Evolutionary conservation across 2,329 filamentous ascomycete genomes (phyloP), one percentile per base, ranked within the genome.

Genomic region (Aphanocladium album): DNA sequence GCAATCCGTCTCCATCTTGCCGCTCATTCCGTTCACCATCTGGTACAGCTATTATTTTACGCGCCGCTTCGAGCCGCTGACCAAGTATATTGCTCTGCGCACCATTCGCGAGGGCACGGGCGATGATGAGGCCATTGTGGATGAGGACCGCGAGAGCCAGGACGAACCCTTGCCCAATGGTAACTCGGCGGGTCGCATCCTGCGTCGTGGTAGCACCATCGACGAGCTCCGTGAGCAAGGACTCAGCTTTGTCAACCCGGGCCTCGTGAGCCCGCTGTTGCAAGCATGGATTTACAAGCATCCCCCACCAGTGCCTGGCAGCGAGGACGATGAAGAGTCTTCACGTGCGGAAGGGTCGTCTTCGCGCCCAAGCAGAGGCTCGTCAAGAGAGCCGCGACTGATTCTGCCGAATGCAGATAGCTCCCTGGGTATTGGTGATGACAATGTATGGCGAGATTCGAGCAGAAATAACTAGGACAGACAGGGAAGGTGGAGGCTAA

Each of bases 41-140:
- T 98, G 93, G 93, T 96, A 96, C 71, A 89, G 85, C 64, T 90
- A 90, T 73, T 89, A 91, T 66, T 98, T 91, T 71, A 82, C 84
- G 47, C 82, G 83, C 49, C 89, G 89, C 1, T 99, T 95, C 68
- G 89, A 91, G 68, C 93, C 95, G 0, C 77, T 99, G 62, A 96
- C 93, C 73, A 89, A 87, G 67, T 97, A 95, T 71, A 98, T 99
- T 71, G 92, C 96, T 30, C 78, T 99, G 49, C 84, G 91, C 64
- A 96, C 91, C 68, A 91, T 99, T 62, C 84, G 88, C 65, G 80
- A 64, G 2, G 79, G 82, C 16, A 70, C 71, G 8, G 67, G 68
- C 1, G 72, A 76, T n/a, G 69, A 75, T 30, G 66, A 70, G 14
- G 72, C 73, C 47, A 70, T 73, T 2, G 72, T 72, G 16, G 74